Evolutionary conservation across 2,329 filamentous ascomycete species (phyloP).

Genomic region (Pseudopithomyces chartarum): DNA sequence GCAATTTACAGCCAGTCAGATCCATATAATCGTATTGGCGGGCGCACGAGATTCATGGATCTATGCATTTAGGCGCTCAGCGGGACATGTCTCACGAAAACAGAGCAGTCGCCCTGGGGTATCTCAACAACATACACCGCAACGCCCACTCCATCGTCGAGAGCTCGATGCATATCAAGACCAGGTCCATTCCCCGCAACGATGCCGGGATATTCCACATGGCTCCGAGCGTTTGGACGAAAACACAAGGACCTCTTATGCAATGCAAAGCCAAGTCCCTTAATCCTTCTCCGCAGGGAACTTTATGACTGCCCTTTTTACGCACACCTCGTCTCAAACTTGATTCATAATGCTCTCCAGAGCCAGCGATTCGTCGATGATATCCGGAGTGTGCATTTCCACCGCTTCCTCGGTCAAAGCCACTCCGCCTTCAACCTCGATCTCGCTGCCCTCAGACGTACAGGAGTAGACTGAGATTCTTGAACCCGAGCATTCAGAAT

Average conservation of each 20-base stretch:
- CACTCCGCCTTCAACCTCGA: conserved; percentile 58
- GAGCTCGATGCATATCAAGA: not conserved
- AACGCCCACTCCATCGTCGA: not conserved
- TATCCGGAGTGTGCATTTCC: conserved; percentile 50
- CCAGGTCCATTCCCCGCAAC: not conserved
- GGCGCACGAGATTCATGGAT: too few species aligned
- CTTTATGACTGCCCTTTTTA: not conserved
- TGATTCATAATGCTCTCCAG: conserved; percentile 35
- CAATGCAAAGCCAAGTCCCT: not conserved
- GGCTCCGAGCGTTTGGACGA: too few species aligned
- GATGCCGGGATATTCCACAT: not conserved
- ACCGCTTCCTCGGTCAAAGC: conserved; percentile 63
- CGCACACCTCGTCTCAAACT: conserved; percentile 14
- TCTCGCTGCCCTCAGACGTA: conserved; percentile 40
- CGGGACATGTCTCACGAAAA: not conserved
- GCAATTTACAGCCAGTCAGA: too few species aligned
- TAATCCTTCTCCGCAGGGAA: not conserved
- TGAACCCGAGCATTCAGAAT: conserved; percentile 16
- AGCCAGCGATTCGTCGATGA: conserved; percentile 17
- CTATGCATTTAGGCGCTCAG: not conserved
- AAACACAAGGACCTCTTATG: too few species aligned
- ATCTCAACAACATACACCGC: not conserved
- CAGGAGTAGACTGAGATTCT: conserved; percentile 29
- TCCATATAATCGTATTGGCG: too few species aligned
- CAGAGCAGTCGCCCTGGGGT: not conserved